Conservation (phyloP, 352 stramenopile species). For the Pythium aquatile region DNA sequence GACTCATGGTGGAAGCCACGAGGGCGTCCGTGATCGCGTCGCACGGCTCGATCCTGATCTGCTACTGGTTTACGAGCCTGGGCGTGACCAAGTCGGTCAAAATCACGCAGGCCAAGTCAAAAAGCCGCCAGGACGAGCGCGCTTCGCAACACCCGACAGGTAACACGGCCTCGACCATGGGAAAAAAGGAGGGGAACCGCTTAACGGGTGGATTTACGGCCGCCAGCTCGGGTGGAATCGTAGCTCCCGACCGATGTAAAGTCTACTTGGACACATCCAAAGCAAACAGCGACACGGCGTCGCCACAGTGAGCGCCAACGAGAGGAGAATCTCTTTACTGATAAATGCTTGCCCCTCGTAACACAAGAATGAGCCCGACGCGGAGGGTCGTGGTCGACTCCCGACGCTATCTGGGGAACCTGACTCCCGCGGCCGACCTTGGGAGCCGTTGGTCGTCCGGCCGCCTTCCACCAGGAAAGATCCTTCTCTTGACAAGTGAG, state of each 20-base stretch:
- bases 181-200: neutral
- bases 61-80: conserved; percentile 51
- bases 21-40: conserved; percentile 39
- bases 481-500: no score
- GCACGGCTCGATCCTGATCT: conserved; percentile 49
- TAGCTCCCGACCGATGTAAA: neutral
- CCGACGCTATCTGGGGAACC: no score
- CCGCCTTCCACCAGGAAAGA: no score
- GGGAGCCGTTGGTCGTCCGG: no score
- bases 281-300: neutral
- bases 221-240: neutral
- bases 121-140: neutral
- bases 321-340: no score
- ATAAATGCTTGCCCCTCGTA: no score
- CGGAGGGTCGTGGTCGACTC: no score
- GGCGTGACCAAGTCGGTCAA: conserved; percentile 6
- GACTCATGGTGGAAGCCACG: conserved; percentile 33
- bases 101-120: neutral
- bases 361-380: no score
- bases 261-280: neutral
- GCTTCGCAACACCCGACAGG: neutral
- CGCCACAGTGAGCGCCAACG: no score
- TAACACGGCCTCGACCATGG: neutral
- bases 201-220: neutral
- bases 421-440: no score